Evolutionary conservation across 2,329 filamentous ascomycete species (phyloP).

Genomic region (Phaeosphaeria sp.): DNA sequence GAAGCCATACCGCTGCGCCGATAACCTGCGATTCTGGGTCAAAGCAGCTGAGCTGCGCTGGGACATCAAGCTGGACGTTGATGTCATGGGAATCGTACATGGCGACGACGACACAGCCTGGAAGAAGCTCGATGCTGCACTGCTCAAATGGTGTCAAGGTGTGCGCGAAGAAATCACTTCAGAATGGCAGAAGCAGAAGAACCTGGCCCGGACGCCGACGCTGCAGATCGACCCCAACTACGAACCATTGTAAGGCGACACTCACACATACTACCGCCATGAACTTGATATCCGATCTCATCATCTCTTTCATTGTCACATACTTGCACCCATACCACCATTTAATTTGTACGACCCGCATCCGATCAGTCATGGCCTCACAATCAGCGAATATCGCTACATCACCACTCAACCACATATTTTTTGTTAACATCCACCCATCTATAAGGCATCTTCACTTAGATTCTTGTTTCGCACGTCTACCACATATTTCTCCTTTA

Average conservation of each 20-base stretch:
- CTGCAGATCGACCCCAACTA: constrained; percentile 47
- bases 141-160: constrained; percentile 81
- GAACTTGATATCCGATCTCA: constrained; percentile 8
- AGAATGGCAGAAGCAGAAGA: constrained; percentile 65
- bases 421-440: not conserved
- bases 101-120: constrained; percentile 73
- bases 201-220: constrained; percentile 45
- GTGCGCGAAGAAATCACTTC: constrained; percentile 83
- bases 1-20: constrained; percentile 91
- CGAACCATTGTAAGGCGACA: constrained; percentile 30
- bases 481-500: not conserved
- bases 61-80: constrained; percentile 82
- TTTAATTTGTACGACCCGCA: constrained; percentile 25
- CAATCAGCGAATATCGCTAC: not conserved
- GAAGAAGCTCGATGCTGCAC: constrained; percentile 80
- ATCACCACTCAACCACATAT: constrained; percentile 7
- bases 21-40: constrained; percentile 94
- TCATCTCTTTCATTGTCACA: constrained; percentile 36
- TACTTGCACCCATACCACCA: constrained; percentile 21
- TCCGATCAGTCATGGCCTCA: constrained; percentile 14
- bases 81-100: constrained; percentile 86
- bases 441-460: not conserved
- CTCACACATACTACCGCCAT: not conserved
- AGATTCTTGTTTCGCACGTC: not conserved
- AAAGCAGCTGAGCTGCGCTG: constrained; percentile 95